Percentiles rank a stretch among this genome's conserved stretches.
Evolutionary conservation across 225 moss, liverwort and hornwort species (phyloP).

Genomic region (Ulota crispa): DNA sequence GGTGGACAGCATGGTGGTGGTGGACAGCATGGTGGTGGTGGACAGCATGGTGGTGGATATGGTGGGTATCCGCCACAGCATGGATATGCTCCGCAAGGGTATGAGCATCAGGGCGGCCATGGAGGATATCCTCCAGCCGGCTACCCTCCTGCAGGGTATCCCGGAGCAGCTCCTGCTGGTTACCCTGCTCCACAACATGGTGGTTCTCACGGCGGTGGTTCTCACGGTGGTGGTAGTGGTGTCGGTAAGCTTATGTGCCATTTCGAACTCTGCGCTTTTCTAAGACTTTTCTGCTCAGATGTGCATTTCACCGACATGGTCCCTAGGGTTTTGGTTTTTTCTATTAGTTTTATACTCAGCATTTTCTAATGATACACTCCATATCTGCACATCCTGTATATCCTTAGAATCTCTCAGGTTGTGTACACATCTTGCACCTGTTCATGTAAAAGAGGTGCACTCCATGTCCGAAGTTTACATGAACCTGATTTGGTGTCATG

Average conservation of each 20-base stretch:
- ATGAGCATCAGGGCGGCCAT: constrained; percentile 26
- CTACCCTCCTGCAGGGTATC: constrained; percentile 33
- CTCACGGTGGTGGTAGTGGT: constrained; percentile 30
- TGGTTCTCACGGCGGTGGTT: constrained; percentile 20
- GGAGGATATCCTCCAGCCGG: constrained; percentile 29
- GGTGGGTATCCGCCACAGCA: constrained; percentile 28
- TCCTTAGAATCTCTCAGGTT: not conserved
- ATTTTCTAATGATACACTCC: not conserved
- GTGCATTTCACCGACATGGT: not conserved
- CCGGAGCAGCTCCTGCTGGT: constrained; percentile 18
- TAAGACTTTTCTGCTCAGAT: not conserved
- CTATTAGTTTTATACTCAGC: not conserved
- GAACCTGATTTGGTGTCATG: not conserved
- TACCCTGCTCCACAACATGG: constrained; percentile 22
- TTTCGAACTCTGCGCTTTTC: not conserved
- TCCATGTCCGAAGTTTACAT: not conserved
- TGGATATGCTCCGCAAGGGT: constrained; percentile 32
- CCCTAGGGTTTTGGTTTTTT: not conserved
- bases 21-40: constrained; percentile 11
- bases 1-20: constrained; percentile 38
- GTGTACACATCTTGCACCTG: not conserved
- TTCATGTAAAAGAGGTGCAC: no score
- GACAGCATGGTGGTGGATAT: not conserved
- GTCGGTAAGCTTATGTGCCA: constrained; percentile 32
- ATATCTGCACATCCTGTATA: no score